Base-by-base conservation (phyloP, 192 early-diverging fungal genomes). In the Linnemannia elongata region DNA sequence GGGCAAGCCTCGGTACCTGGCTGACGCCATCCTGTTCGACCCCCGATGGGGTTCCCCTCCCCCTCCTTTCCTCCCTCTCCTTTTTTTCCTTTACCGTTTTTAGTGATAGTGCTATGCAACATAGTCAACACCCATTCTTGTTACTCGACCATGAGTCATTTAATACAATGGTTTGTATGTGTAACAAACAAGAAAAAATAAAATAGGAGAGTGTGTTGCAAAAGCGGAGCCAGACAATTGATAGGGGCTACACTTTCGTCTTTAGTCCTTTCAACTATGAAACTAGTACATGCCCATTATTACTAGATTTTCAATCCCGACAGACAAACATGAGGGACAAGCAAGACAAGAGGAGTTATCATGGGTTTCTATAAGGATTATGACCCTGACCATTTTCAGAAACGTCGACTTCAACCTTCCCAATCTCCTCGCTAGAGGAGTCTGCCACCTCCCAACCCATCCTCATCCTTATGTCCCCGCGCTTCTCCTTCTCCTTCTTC, bases 371-470 rank as follows among this genome's bases (percentile, higher is more conserved):
- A 4, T 6, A 52, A 52, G 49, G 20, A 20, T 17, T 4, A 52
- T 22, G 20, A 5, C 33, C 20, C 24, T 66, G 30, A 0, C 12
- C 60, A 8, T 12, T 30, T 3, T 4, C 10, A 15, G 7, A 12
- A 66, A 17, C 9, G 0, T 39, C 38, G 3, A 39, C 38, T 6
- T 39, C 38, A 39, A 4, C 5, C 3, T 2, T 1, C 49, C 22
- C 6, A 18, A 66, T 30, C 8, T 33, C 60, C 60, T 33, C 60
- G 12, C 60, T 4, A 66, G 60, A 66, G 27, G 60, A 2, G 12
- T 66, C 39, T n/a, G 33, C 35, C 8, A 75, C 10, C 36, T 75
- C 49, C 74, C 74, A 75, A 15, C 54, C 74, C 45, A 39, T 38
- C 54, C 54, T 52, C 54, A 60, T 60, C 22, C 49, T 39, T 22